These are phyloP conservation scores for Suillus tomentosus DNA, from an alignment of 768 basidiomycete genomes.

Conservation along the genomic window DNA sequence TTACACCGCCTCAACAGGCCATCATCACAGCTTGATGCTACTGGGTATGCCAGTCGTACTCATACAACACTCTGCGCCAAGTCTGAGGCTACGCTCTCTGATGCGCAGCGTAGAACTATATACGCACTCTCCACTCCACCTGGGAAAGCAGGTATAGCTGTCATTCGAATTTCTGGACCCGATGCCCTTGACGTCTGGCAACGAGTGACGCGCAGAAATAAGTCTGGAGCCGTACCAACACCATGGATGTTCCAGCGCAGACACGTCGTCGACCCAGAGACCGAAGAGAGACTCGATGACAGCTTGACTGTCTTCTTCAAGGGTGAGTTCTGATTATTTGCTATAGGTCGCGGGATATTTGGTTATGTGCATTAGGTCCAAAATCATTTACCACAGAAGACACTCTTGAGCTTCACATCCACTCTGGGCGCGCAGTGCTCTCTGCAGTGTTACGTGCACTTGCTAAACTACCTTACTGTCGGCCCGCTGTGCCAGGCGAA, in stretches of 20 bases:
- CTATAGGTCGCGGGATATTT: slow-evolving; percentile 6
- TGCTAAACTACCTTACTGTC: slow-evolving; percentile 58
- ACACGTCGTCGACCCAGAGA: slow-evolving; percentile 62
- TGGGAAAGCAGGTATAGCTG: slow-evolving; percentile 82
- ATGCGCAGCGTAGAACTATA: slow-evolving; percentile 71
- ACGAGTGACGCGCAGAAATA: slow-evolving; percentile 47
- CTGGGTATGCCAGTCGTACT: neutral
- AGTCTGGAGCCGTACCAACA: slow-evolving; percentile 36
- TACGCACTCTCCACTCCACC: slow-evolving; percentile 88
- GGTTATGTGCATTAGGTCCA: slow-evolving; percentile 48
- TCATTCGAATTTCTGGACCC: slow-evolving; percentile 83
- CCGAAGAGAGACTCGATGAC: slow-evolving; percentile 68
- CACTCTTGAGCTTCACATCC: slow-evolving; percentile 81
- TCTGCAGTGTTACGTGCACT: slow-evolving; percentile 68
- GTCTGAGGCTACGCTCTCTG: slow-evolving; percentile 35
- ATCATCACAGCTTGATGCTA: neutral
- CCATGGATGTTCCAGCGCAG: slow-evolving; percentile 76
- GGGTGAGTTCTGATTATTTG: slow-evolving; percentile 43
- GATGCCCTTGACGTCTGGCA: slow-evolving; percentile 64
- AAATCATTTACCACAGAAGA: slow-evolving; percentile 85
- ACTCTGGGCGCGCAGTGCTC: slow-evolving; percentile 83
- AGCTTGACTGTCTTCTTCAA: slow-evolving; percentile 82
- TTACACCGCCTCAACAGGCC: slow-evolving; percentile 2
- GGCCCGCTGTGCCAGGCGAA: slow-evolving; percentile 85
- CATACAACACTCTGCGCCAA: neutral